Percentiles rank a stretch among this genome's conserved stretches.
These are phyloP conservation scores for Monosporascus sp. DNA, from an alignment of 2,329 filamentous ascomycete species.

Conservation along the genomic window DNA sequence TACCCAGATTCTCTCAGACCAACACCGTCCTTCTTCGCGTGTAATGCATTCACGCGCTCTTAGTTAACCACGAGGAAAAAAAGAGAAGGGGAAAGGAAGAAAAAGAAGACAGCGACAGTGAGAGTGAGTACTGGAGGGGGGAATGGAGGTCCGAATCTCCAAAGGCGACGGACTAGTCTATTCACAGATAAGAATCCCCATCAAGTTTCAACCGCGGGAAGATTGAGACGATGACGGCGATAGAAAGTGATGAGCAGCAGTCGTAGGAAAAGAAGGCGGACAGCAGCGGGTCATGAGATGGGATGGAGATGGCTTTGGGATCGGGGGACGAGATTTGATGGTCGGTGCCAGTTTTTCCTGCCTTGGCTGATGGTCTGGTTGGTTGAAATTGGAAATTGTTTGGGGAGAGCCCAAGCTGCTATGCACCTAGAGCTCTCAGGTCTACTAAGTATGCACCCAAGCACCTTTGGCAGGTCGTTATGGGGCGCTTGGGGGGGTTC, in stretches of 20 bases:
- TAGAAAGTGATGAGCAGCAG: neutral
- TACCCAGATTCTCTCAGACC: neutral
- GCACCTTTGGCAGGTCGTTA: too few species aligned
- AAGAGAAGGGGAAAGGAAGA: neutral
- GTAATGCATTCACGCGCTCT: neutral
- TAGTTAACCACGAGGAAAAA: neutral
- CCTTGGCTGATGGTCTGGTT: neutral
- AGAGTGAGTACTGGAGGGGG: neutral
- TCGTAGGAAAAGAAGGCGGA: neutral
- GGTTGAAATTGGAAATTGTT: neutral
- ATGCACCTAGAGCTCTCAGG: too few species aligned
- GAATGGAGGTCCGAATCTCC: neutral
- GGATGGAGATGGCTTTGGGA: neutral
- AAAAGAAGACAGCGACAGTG: neutral
- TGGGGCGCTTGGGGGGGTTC: too few species aligned
- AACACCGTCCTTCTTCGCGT: neutral
- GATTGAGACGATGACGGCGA: neutral
- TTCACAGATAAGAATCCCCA: constrained; percentile 1
- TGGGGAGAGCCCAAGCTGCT: neutral
- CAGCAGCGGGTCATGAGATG: neutral
- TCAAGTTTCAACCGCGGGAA: neutral
- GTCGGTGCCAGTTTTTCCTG: neutral
- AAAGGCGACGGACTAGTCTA: neutral
- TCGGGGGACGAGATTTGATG: neutral
- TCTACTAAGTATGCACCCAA: too few species aligned